These are phyloP conservation scores for Hanseniaspora lachancei DNA, from an alignment of 805 yeast species.

Conservation along the genomic window DNA sequence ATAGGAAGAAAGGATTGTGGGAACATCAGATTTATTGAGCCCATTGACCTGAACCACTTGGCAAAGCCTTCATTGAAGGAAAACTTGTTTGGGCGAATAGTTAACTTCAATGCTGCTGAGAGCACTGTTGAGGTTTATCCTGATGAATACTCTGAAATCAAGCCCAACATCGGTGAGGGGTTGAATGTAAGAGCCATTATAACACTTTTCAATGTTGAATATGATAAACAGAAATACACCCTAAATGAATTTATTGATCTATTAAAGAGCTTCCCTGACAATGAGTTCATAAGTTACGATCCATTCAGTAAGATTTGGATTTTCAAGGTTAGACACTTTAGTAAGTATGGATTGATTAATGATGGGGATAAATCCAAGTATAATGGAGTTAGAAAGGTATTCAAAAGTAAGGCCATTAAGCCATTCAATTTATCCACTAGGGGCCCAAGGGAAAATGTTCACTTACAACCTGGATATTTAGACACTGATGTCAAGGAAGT, in stretches of 20 bases:
- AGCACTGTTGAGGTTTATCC: slow-evolving; percentile 48
- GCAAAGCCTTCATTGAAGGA: slow-evolving; percentile 27
- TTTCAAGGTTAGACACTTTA: slow-evolving; percentile 78
- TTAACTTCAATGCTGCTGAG: slow-evolving; percentile 35
- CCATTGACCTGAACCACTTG: slow-evolving; percentile 55
- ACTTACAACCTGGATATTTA: slow-evolving; percentile 6
- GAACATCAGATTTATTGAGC: slow-evolving; percentile 48
- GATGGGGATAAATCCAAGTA: slow-evolving; percentile 21
- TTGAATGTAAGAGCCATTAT: slow-evolving; percentile 67
- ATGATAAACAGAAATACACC: slow-evolving; percentile 24
- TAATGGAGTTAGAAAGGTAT: slow-evolving; percentile 4
- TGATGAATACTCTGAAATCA: slow-evolving; percentile 28
- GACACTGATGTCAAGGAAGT: background rate
- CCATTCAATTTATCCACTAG: background rate
- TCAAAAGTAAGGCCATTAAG: slow-evolving; percentile 4
- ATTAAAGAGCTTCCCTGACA: slow-evolving; percentile 47
- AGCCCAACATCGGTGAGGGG: slow-evolving; percentile 56
- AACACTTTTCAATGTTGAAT: slow-evolving; percentile 49
- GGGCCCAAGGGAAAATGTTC: background rate
- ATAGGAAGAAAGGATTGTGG: slow-evolving; percentile 60
- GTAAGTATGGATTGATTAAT: slow-evolving; percentile 82
- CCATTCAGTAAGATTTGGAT: slow-evolving; percentile 65
- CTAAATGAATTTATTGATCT: slow-evolving; percentile 37
- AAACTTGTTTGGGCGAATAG: slow-evolving; percentile 31
- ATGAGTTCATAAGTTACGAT: slow-evolving; percentile 69